Conservation (phyloP, 2,329 filamentous ascomycete species). For the Xylariaceae sp. region DNA sequence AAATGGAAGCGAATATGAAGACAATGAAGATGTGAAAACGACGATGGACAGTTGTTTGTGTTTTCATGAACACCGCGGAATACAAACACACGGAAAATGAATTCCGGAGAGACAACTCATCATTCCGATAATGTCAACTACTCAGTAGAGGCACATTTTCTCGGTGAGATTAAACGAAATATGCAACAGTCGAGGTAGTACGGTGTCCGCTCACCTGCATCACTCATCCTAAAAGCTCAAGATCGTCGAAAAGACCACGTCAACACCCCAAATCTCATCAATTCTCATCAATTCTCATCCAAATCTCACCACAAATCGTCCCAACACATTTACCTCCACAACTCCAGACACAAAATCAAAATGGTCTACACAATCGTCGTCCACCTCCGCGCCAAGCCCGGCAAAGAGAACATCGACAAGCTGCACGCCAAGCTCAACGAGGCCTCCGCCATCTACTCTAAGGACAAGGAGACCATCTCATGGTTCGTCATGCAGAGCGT, state of each 20-base stretch:
- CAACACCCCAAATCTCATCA: too few species aligned
- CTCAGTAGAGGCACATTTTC: too few species aligned
- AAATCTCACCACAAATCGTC: background rate
- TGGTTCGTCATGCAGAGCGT: slow-evolving; percentile 78
- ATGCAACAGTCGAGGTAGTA: too few species aligned
- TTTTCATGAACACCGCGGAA: background rate
- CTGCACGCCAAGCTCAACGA: slow-evolving; percentile 68
- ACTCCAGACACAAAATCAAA: background rate
- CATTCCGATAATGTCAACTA: too few species aligned
- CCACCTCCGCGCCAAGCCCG: slow-evolving; percentile 64
- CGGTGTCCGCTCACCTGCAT: background rate
- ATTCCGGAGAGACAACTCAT: background rate
- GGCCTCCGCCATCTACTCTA: slow-evolving; percentile 65
- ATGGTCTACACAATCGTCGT: slow-evolving; percentile 66
- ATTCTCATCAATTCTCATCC: background rate
- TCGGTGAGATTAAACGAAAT: too few species aligned
- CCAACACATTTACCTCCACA: background rate
- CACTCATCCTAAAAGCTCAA: background rate
- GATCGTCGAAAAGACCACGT: background rate
- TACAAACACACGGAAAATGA: background rate
- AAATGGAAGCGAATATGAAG: too few species aligned
- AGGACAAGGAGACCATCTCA: slow-evolving; percentile 63
- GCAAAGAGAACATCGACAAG: slow-evolving; percentile 58
- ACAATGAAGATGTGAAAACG: too few species aligned
- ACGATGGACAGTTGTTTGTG: too few species aligned